phyloP scores from a whole-genome alignment of 1,139 yeast species.

The Ogataea hybrid region DNA sequence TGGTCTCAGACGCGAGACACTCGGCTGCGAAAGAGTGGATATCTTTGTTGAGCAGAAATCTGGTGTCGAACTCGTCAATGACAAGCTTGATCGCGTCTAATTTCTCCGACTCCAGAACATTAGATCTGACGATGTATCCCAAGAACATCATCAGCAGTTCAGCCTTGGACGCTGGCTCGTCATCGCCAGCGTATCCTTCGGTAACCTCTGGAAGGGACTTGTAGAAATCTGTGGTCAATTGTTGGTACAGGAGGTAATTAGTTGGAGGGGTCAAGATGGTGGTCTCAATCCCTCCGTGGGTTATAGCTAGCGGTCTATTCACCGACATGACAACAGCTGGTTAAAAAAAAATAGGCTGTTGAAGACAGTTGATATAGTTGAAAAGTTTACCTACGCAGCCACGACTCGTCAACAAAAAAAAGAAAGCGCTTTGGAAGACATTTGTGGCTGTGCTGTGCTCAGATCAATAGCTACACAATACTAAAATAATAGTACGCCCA shows the following conservation, averaged over 20 bases:
- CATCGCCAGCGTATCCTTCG: constrained; percentile 81
- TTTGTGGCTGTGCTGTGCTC: constrained; percentile 3
- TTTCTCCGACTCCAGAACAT: constrained; percentile 29
- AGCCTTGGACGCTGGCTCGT: constrained; percentile 85
- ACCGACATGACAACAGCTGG: constrained; percentile 25
- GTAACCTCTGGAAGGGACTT: constrained; percentile 78
- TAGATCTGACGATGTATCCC: constrained; percentile 61
- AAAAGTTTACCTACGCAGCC: constrained; percentile 5
- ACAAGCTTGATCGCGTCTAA: constrained; percentile 66
- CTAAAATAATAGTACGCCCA: constrained; percentile 8
- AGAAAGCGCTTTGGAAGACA: constrained; percentile 5
- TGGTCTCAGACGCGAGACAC: constrained; percentile 51
- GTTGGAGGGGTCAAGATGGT: constrained; percentile 83
- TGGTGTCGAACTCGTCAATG: constrained; percentile 77
- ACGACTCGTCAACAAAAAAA: constrained; percentile 14
- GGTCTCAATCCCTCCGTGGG: constrained; percentile 87
- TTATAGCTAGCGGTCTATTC: constrained; percentile 71
- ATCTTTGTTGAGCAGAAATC: constrained; percentile 73
- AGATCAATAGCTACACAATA: constrained; percentile 4
- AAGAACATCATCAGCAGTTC: constrained; percentile 84
- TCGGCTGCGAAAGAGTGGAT: constrained; percentile 87
- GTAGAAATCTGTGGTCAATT: constrained; percentile 81
- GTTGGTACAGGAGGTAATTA: constrained; percentile 76
- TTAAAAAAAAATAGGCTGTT: constrained; percentile 3
- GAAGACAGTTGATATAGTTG: constrained; percentile 1